A percentile compares a stretch with the other conserved stretches of the same genome.
Evolutionary conservation across 306 rosid genomes (phyloP).

Genomic region (apple (Malus domestica)): DNA sequence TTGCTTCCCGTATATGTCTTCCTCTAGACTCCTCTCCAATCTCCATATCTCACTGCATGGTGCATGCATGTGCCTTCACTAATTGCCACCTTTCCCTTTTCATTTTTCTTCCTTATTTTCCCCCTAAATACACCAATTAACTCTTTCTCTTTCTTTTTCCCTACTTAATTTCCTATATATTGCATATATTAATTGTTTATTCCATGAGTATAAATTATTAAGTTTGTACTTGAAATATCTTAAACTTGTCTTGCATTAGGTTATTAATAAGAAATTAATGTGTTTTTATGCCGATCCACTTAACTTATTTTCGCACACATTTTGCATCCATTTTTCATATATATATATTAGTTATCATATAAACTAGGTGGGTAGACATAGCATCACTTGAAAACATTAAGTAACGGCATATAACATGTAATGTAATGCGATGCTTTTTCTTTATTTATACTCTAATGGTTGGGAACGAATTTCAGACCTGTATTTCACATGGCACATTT

Average conservation of each 20-base stretch:
- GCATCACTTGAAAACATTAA: no score
- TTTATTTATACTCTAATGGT: no score
- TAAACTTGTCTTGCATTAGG: neutral
- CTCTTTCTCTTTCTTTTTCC: neutral
- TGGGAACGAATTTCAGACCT: no score
- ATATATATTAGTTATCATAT: no score
- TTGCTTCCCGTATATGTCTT: neutral
- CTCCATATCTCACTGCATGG: neutral
- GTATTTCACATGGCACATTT: accelerated
- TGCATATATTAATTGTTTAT: no score
- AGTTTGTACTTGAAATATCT: neutral
- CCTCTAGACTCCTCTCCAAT: neutral
- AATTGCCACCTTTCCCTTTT: neutral
- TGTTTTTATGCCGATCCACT: neutral
- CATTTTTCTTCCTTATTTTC: neutral
- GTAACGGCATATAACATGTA: neutral
- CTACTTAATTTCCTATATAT: neutral
- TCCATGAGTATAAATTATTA: no score
- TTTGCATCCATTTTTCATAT: no score
- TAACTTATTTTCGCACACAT: neutral
- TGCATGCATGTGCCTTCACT: slow-evolving; percentile 16
- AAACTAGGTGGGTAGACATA: neutral
- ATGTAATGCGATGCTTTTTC: neutral
- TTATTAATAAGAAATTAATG: no score
- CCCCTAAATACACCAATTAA: neutral